phyloP scores from a whole-genome alignment of 495 filamentous ascomycete genomes.

The Penicillium ochrochloron region DNA sequence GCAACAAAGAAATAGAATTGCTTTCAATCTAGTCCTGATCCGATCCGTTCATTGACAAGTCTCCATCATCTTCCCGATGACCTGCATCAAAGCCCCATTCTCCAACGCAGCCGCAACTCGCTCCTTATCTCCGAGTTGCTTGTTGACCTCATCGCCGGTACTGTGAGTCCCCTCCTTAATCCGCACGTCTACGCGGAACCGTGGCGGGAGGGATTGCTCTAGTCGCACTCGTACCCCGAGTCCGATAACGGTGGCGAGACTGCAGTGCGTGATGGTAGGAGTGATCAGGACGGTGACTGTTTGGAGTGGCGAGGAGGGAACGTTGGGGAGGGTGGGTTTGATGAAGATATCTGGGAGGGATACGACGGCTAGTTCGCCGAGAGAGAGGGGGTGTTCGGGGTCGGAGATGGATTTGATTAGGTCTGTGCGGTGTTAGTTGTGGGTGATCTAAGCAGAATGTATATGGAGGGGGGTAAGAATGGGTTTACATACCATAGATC shows the following conservation, averaged over 20 bases:
- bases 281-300: constrained; percentile 71
- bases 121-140: constrained; percentile 96
- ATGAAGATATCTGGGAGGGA: constrained; percentile 91
- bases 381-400: constrained; percentile 91
- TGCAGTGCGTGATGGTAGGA: constrained; percentile 97
- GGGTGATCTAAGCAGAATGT: background rate
- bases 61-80: constrained; percentile 91
- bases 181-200: constrained; percentile 88
- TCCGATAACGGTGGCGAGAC: constrained; percentile 93
- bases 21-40: background rate
- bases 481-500: constrained; percentile 74
- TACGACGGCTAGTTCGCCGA: constrained; percentile 91
- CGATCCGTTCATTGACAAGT: constrained; percentile 60
- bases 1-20: background rate
- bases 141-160: constrained; percentile 92
- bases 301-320: constrained; percentile 49
- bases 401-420: constrained; percentile 92
- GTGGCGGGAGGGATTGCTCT: constrained; percentile 88
- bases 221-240: constrained; percentile 89
- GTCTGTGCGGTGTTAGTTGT: constrained; percentile 56
- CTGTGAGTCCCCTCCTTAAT: constrained; percentile 97
- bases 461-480: background rate
- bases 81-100: constrained; percentile 85
- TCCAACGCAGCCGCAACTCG: constrained; percentile 92
- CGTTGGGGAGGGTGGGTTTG: constrained; percentile 60